Evolutionary conservation across 305 asterid species (phyloP), one percentile per base, ranked within the genome.

Genomic region (Fraxinus xanthoxyloides): DNA sequence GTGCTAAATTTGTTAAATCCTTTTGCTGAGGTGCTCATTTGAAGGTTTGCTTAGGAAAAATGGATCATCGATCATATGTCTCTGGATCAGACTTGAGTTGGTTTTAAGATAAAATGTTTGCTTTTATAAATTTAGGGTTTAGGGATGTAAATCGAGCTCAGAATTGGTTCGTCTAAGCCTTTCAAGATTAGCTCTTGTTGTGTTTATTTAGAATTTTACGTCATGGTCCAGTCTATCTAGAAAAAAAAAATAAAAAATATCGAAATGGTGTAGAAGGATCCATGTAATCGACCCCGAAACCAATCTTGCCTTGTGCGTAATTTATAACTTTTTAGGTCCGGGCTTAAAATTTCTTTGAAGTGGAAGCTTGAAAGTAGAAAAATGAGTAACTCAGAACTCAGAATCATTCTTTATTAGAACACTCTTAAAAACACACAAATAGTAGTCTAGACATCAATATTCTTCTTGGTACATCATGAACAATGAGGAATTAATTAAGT

Each of bases 371-470:
- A 10, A 23, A 63, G 13, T 19, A 31, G 40, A 51, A 34, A 72
- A 23, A 2, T 32, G 40, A 40, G 46, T 19, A 10, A 10, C 12
- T 30, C 21, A 10, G 46, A 21, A 80, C 46, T 79, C 48, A 28
- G 32, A 40, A 38, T 28, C 77, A 28, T n/a, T 40, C 48, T 43
- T 67, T 79, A 79, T 67, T 79, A 43, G 1, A 61, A 79, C 72
- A 79, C 40, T 46, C 78, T 31, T 12, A 12, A 2, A 2, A 72
- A 80, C 54, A 67, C 35, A 67, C 36, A 67, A 17, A 31, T 48
- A 61, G 30, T 35, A 76, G 54, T 77, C 84, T 34, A 76, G 67
- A 76, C 48, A 31, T 31, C 30, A 77, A 56, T 59, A 28, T 30
- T 67, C 36, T 67, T 30, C 74, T 30, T 67, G 13, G 38, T 9